Percentiles rank a stretch among this genome's conserved stretches.
Evolutionary conservation across 805 yeast genomes (phyloP).

Genomic region (Blastobotrys terrestris): DNA sequence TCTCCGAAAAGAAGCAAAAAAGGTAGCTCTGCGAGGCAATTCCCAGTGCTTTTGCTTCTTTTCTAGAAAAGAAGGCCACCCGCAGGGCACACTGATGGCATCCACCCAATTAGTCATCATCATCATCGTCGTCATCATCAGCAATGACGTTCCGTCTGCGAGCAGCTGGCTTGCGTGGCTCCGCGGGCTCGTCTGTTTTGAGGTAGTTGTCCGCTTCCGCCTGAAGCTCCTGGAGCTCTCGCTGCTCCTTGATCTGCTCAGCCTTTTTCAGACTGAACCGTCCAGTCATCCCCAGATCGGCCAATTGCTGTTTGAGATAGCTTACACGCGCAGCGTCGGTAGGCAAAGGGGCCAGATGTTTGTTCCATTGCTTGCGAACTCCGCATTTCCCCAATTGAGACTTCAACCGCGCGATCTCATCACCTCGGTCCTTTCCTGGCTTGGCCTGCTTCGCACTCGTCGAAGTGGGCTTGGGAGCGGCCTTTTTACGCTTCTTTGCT

Average conservation of each 20-base stretch:
- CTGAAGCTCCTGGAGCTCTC: conserved; percentile 22
- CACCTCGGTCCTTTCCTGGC: conserved; percentile 2
- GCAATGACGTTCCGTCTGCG: background rate
- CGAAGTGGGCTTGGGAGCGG: background rate
- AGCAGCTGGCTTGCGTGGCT: background rate
- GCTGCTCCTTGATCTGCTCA: conserved; percentile 19
- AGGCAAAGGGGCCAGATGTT: conserved; percentile 17
- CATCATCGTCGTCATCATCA: conserved; percentile 6
- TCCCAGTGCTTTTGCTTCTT: too few relatives aligned
- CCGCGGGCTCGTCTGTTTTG: background rate
- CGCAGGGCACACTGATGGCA: too few relatives aligned
- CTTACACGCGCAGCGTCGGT: conserved; percentile 17
- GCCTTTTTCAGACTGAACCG: conserved; percentile 26
- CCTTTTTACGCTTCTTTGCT: background rate
- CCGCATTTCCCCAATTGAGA: conserved; percentile 25
- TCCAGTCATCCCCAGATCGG: conserved; percentile 24
- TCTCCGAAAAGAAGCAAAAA: too few relatives aligned
- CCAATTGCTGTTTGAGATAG: conserved; percentile 18
- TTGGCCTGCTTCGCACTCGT: background rate
- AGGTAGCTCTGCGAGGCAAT: too few relatives aligned
- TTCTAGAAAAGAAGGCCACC: too few relatives aligned
- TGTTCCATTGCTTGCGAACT: conserved; percentile 24
- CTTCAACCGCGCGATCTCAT: conserved; percentile 24
- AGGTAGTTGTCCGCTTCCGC: conserved; percentile 14
- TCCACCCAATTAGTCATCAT: background rate